Evolutionary conservation across 768 basidiomycete species (phyloP), one percentile per base, ranked within the genome.

Genomic region (Mycena metata): DNA sequence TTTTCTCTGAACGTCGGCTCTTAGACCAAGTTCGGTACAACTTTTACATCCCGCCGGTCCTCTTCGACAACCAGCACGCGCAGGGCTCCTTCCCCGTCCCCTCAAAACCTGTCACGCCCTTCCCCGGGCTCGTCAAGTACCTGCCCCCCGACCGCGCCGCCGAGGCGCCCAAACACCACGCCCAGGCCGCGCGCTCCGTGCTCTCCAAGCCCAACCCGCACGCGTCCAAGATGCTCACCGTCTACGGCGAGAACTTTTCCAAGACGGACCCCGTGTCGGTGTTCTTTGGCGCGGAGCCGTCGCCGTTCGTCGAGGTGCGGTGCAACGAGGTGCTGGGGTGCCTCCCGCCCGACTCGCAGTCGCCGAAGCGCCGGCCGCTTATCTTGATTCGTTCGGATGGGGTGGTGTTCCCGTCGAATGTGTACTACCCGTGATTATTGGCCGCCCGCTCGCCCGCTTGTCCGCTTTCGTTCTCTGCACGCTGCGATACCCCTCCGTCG

Each of bases 21-120:
- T 64, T 80, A 91, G 95, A 96, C 76, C 93, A 96, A 88, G 88
- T 95, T 60, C 91, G 95, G 69, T 96, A 96, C 82, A 95, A 96
- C 79, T 96, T 96, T 80, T 96, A 95, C 76, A 91, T 96, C 15
- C 95, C 95, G 36, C 93, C 93, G 1, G 87, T 91, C 26, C 83
- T 96, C 49, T 94, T 92, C 76, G 93, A 95, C 82, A 89, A 89
- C 73, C 92, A 91, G 77, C 89, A 89, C 69, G 86, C 88, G n/a
- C 83, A 89, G 10, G 86, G 89, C 8, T 90, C 92, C 23, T 94
- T 91, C 85, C 91, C 92, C 36, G 88, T 92, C 64, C 92, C 93
- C 19, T 88, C 89, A 39, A 94, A 93, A 75, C 91, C 92, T 12
- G 88, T 96, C 67, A 95, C 95, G 19, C 92, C 94, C 1, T 92